Percentiles rank a stretch among this genome's conserved stretches.
These are phyloP conservation scores for Solanum sejunctum DNA, from an alignment of 257 asterid genomes.

Conservation along the genomic window DNA sequence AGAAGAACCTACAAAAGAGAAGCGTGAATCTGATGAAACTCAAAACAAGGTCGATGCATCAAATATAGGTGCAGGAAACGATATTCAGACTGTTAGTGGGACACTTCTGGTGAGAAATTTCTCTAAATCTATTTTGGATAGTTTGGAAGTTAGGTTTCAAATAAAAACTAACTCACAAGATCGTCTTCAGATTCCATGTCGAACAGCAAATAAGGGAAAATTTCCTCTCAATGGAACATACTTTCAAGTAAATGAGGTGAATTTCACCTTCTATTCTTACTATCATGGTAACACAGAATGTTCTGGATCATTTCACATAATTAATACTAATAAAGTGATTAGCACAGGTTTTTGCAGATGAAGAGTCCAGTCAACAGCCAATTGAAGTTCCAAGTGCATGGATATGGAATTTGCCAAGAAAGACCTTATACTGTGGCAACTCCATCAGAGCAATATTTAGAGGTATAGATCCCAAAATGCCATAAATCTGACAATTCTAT, in stretches of 20 bases:
- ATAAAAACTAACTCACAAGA: neutral
- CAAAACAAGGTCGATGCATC: neutral
- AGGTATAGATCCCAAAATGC: slow-evolving; percentile 8
- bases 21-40: neutral
- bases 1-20: neutral
- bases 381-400: slow-evolving; percentile 10
- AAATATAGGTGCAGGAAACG: neutral
- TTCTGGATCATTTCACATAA: neutral
- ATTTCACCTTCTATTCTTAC: neutral
- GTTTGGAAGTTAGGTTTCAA: neutral
- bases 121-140: no score
- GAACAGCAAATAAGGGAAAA: slow-evolving; percentile 14
- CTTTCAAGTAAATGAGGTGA: slow-evolving; percentile 28
- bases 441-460: slow-evolving; percentile 12
- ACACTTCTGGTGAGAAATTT: slow-evolving; percentile 24
- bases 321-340: neutral
- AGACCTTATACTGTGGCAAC: slow-evolving; percentile 16
- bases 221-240: slow-evolving; percentile 23
- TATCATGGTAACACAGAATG: neutral
- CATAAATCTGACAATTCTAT: neutral
- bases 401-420: slow-evolving; percentile 5
- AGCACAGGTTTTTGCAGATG: slow-evolving; percentile 28
- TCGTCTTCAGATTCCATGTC: slow-evolving; percentile 10
- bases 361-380: slow-evolving; percentile 16
- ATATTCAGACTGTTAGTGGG: slow-evolving; percentile 8